A percentile compares a stretch with the other conserved stretches of the same genome.
Conservation (phyloP, 2,329 filamentous ascomycete genomes). For the Sporothrix curviconia region DNA sequence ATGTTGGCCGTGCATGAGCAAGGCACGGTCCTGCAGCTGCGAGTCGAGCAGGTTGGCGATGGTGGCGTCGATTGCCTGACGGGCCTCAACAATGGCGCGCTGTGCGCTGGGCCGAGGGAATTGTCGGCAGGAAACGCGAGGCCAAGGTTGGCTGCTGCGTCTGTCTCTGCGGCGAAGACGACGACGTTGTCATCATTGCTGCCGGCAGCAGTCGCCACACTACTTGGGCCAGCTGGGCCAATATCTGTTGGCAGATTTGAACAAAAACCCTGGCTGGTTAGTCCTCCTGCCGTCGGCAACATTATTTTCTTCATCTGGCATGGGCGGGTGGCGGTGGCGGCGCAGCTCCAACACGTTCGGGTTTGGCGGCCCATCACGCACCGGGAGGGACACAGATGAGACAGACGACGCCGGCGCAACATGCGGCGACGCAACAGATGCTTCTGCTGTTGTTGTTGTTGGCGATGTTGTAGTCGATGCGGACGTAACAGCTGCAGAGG, state of each 20-base stretch:
- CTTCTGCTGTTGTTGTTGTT: not conserved
- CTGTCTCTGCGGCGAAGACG: not conserved
- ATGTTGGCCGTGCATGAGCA: slow-evolving; percentile 64
- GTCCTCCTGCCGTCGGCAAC: too few species aligned
- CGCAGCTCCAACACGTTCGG: not conserved
- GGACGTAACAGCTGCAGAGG: not conserved
- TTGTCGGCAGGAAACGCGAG: slow-evolving; percentile 26
- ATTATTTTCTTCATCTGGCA: too few species aligned
- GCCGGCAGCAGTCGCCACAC: not conserved
- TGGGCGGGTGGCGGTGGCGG: not conserved
- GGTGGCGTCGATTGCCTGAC: slow-evolving; percentile 52
- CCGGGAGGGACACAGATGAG: slow-evolving; percentile 11
- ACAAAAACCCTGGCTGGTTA: too few species aligned
- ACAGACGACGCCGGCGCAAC: slow-evolving; percentile 10
- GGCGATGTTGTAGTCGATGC: not conserved
- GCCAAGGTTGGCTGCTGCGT: not conserved
- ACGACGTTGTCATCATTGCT: not conserved
- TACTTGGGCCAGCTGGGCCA: not conserved
- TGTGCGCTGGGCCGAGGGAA: slow-evolving; percentile 38
- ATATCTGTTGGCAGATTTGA: too few species aligned
- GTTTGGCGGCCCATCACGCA: not conserved
- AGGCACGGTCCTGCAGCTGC: slow-evolving; percentile 61
- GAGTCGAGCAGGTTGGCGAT: slow-evolving; percentile 65
- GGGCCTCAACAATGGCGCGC: slow-evolving; percentile 49
- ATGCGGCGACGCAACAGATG: not conserved